Percentiles rank a stretch among this genome's conserved stretches.
Conservation (phyloP, 257 asterid genomes). For the Przewalskia tangutica region DNA sequence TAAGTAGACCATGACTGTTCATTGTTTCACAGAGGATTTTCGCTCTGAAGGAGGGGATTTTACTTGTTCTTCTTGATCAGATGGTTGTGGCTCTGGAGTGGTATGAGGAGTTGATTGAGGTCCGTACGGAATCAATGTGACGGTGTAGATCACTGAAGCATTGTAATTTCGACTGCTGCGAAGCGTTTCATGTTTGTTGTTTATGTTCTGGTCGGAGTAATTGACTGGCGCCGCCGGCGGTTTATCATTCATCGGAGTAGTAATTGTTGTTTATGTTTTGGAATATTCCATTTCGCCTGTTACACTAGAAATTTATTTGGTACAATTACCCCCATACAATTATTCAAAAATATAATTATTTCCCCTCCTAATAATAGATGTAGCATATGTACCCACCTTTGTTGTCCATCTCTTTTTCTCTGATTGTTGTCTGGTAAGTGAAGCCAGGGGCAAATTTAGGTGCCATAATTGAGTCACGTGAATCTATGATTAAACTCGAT, state of each 20-base stretch:
- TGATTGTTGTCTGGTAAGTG: too few species aligned
- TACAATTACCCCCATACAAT: too few species aligned
- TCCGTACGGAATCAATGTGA: constrained; percentile 42
- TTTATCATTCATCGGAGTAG: neutral
- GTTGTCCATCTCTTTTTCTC: too few species aligned
- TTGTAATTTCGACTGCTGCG: neutral
- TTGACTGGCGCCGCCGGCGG: neutral
- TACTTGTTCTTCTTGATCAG: neutral
- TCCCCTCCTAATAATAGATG: too few species aligned
- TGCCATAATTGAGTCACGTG: too few species aligned
- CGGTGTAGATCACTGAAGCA: constrained; percentile 43
- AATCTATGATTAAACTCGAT: too few species aligned
- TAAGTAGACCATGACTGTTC: constrained; percentile 49
- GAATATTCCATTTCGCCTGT: too few species aligned
- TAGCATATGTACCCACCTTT: too few species aligned
- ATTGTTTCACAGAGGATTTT: constrained; percentile 44
- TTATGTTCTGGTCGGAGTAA: neutral
- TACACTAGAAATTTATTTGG: too few species aligned
- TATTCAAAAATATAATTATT: too few species aligned
- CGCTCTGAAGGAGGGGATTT: constrained; percentile 28
- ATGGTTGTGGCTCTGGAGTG: neutral
- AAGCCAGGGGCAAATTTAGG: too few species aligned
- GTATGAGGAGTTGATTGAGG: constrained; percentile 22
- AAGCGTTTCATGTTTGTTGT: neutral
- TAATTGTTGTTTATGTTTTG: too few species aligned